Conservation (phyloP, 345 rosid genomes). For the Noccaea caerulescens region DNA sequence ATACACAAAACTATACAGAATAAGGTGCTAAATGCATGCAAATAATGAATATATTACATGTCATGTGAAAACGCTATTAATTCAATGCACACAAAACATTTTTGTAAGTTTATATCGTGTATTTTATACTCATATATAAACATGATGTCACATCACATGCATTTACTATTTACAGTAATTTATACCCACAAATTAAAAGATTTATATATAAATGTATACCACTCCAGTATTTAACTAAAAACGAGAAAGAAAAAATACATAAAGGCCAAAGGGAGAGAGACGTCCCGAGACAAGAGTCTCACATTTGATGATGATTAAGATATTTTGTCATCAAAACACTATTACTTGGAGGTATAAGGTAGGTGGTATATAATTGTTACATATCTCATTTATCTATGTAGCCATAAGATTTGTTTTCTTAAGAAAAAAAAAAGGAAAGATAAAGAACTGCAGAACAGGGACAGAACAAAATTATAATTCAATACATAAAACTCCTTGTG, state of each 20-base stretch:
- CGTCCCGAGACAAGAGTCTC: slow-evolving; percentile 27
- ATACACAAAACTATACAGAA: too few relatives aligned
- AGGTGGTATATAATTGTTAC: slow-evolving; percentile 2
- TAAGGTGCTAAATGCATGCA: too few relatives aligned
- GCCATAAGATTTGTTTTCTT: neutral
- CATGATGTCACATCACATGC: slow-evolving; percentile 17
- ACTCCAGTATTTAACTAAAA: neutral
- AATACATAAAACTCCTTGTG: too few relatives aligned
- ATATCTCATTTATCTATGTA: neutral
- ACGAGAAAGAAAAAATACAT: slow-evolving; percentile 8
- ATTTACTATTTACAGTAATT: slow-evolving; percentile 16
- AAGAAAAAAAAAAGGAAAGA: neutral
- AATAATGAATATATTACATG: too few relatives aligned
- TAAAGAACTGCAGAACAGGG: slow-evolving; percentile 2
- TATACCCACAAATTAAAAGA: slow-evolving; percentile 3
- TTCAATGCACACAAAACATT: too few relatives aligned
- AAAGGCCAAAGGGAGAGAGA: neutral
- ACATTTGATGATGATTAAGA: slow-evolving; percentile 11
- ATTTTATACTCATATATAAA: neutral
- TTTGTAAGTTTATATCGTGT: too few relatives aligned
- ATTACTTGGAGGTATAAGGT: slow-evolving; percentile 20
- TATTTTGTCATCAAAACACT: neutral
- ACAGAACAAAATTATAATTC: neutral
- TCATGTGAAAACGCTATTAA: slow-evolving; percentile 6
- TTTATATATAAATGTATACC: neutral